These are phyloP conservation scores for Eremomyces bilateralis DNA, from an alignment of 495 filamentous ascomycete species.

Conservation along the genomic window DNA sequence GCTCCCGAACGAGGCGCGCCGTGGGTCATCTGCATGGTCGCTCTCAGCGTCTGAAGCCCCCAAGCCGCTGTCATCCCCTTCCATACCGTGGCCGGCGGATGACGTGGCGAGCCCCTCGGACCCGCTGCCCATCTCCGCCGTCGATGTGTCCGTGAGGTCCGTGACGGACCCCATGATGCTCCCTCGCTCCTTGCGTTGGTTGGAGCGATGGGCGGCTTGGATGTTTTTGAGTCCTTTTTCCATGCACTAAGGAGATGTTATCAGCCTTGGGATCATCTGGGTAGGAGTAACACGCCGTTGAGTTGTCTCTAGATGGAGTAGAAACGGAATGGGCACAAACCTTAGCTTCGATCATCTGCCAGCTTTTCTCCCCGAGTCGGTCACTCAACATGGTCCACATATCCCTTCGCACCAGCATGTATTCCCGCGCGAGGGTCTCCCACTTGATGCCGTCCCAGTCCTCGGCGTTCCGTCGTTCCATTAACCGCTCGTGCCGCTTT, in stretches of 20 bases:
- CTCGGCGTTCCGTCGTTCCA: conserved; percentile 39
- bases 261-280: background rate
- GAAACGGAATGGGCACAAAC: conserved; percentile 20
- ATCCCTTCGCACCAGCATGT: conserved; percentile 43
- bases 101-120: too few relatives aligned
- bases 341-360: conserved; percentile 47
- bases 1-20: too few relatives aligned
- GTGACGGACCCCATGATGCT: too few relatives aligned
- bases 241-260: conserved; percentile 22
- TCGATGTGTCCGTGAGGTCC: too few relatives aligned
- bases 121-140: too few relatives aligned
- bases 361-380: conserved; percentile 38
- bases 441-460: conserved; percentile 48
- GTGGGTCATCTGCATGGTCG: conserved; percentile 8
- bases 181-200: conserved; percentile 15
- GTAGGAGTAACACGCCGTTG: background rate
- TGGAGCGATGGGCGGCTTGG: conserved; percentile 19
- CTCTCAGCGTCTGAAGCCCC: conserved; percentile 13
- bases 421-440: conserved; percentile 41
- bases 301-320: background rate
- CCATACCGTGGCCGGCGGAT: too few relatives aligned
- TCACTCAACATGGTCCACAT: conserved; percentile 47
- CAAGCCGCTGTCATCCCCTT: conserved; percentile 13
- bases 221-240: conserved; percentile 30
- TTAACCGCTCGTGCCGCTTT: conserved; percentile 52